Evolutionary conservation across 331 rosid species (phyloP), one percentile per base, ranked within the genome.

Genomic region (Malus hybrid): DNA sequence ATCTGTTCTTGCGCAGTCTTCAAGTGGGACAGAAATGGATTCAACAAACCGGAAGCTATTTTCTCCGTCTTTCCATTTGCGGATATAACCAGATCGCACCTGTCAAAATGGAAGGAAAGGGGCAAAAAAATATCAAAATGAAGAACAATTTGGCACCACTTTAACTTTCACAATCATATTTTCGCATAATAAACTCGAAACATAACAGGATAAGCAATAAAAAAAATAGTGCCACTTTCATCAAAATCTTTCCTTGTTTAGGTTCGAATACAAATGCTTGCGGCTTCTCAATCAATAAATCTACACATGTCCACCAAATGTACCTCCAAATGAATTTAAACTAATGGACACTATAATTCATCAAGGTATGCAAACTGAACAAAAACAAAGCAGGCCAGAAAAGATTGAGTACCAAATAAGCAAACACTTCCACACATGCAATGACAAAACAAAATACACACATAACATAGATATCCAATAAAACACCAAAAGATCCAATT

Each of bases 21-120:
- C 93, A 95, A 87, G 84, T 92, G 99, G 59, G 97, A 85, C 75
- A 95, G 93, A 83, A 92, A 95, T n/a, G 99, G 96, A 63, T 82
- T 81, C 76, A 95, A 81, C 84, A 95, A 90, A 71, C 99, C 98
- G 0, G 99, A 88, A 69, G 96, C 99, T 67, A 95, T 83, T 80
- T 95, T 95, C 85, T 95, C 98, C 74, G 81, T 89, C 94, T 88
- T 95, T 75, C 97, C 98, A 84, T 92, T 85, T 67, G 89, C 89
- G 77, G 80, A 87, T 84, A 95, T 86, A 80, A 95, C 77, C 88
- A 95, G 88, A 82, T 92, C 99, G 85, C 91, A 95, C 94, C 99
- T 95, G 70, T 67, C 52, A 57, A 16, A 59, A 70, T 36, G 42
- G 76, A 64, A 73, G n/a, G 74, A 74, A 74, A 50, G 29, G 32